Percentiles rank a stretch among this genome's conserved stretches.
phyloP scores from a whole-genome alignment of 176 grass and related monocot species.

The Avena eriantha region DNA sequence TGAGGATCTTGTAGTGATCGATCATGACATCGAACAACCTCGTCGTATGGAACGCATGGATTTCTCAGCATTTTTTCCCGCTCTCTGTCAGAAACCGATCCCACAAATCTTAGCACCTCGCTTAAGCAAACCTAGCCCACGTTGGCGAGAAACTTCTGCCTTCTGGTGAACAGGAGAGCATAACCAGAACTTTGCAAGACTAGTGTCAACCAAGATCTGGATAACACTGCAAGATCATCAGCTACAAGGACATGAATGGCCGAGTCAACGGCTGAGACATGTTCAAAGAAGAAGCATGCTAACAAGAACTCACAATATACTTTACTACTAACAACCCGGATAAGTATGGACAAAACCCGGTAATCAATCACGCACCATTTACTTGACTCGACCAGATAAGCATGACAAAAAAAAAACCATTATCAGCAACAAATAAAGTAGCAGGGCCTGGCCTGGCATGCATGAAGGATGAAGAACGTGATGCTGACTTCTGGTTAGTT shows the following conservation, averaged over 20 bases:
- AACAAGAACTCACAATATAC: slow-evolving; percentile 30
- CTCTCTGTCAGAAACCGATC: not conserved
- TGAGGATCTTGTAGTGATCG: not conserved
- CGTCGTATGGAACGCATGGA: not conserved
- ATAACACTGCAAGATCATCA: not conserved
- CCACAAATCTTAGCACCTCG: not conserved
- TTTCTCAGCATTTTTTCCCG: not conserved
- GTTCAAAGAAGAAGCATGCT: slow-evolving; percentile 26
- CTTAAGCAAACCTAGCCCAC: not conserved
- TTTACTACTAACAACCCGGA: slow-evolving; percentile 2
- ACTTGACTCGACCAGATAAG: slow-evolving; percentile 39
- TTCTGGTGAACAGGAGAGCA: not conserved
- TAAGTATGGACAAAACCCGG: not conserved
- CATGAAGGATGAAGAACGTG: slow-evolving; percentile 15
- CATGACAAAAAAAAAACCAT: not conserved
- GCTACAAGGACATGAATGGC: not conserved
- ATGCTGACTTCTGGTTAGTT: slow-evolving; percentile 25
- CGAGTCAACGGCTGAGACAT: not conserved
- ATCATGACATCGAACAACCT: not conserved
- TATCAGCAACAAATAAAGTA: not conserved
- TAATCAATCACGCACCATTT: not conserved
- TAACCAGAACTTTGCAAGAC: not conserved
- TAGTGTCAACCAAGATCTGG: not conserved
- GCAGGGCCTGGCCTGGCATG: not conserved
- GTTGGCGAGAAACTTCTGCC: not conserved